phyloP scores from a whole-genome alignment of 805 yeast species.

The Starmerella bombicola region DNA sequence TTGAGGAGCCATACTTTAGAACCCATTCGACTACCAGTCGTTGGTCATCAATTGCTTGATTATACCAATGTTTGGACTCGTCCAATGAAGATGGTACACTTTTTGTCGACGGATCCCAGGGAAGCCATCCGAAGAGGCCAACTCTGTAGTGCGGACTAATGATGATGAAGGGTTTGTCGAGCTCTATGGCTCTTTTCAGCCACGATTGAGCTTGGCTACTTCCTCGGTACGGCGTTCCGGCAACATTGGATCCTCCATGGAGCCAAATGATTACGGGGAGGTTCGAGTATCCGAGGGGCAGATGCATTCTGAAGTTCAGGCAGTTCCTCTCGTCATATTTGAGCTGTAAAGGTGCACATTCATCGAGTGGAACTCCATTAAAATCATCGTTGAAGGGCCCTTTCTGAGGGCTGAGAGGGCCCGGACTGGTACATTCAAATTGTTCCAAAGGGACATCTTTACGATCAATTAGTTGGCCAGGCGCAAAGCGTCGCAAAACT shows the following conservation, averaged over 20 bases:
- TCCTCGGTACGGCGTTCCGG: slow-evolving; percentile 28
- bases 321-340: slow-evolving; percentile 26
- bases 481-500: slow-evolving; percentile 10
- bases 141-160: slow-evolving; percentile 33
- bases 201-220: slow-evolving; percentile 24
- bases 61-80: no score
- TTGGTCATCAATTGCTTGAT: slow-evolving; percentile 40
- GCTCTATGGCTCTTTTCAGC: slow-evolving; percentile 20
- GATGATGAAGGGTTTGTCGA: slow-evolving; percentile 27
- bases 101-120: slow-evolving; percentile 17
- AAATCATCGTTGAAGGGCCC: slow-evolving; percentile 18
- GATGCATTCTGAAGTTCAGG: slow-evolving; percentile 26
- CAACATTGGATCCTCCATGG: slow-evolving; percentile 31
- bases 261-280: slow-evolving; percentile 32
- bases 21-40: slow-evolving; percentile 38
- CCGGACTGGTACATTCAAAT: slow-evolving; percentile 17
- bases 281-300: slow-evolving; percentile 4
- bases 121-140: slow-evolving; percentile 33
- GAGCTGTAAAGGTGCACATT: slow-evolving; percentile 18
- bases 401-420: slow-evolving; percentile 20
- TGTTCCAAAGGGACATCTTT: background rate
- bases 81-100: no score
- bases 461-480: slow-evolving; percentile 2
- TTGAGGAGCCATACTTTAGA: slow-evolving; percentile 31
- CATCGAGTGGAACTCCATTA: slow-evolving; percentile 12